Evolutionary conservation across 2,329 filamentous ascomycete genomes (phyloP), one percentile per base, ranked within the genome.

Genomic region (Pseudogymnoascus sp.): DNA sequence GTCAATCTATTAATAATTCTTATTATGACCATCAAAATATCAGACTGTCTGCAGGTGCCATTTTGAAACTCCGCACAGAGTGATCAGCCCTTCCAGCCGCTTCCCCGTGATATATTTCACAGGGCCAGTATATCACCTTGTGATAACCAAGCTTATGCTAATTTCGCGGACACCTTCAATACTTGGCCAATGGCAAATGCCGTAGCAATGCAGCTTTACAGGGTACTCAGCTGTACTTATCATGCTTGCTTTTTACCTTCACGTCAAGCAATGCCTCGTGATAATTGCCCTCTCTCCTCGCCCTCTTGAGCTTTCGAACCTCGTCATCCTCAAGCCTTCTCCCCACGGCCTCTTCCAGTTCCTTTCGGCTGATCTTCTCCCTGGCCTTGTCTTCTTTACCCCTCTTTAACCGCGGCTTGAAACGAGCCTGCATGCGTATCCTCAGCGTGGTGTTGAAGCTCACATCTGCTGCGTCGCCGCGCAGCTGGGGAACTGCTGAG

Each of bases 351-450:
- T 86, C 86, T 76, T 97, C 92, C 55, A 97, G 78, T 76, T 97
- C 91, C 70, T 88, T 88, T 65, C 90, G 82, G 70, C 87, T 93
- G 63, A 99, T 90, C 78, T 93, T 96, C 69, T 93, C 87, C 68
- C 83, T 82, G 0, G 90, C 89, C 78, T 89, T 94, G 66, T 91
- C 89, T 72, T 92, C 91, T 76, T 92, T 95, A 0, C 81, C 84
- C 8, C 88, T 88, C 75, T 88, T 90, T 52, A 94, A 75, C 66
- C 83, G 83, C 7, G 93, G 92, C 79, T 97, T 97, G 78, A 96
- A 97, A 60, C 90, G 82, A 21, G 93, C 91, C 77, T 97, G 93
- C 92, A 97, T 97, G 61, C 92, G 88, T 69, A 97, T 84, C 59
- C 91, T 83, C 64, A 96, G 73, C 6, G 86, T 88, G 8, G 90